phyloP scores from a whole-genome alignment of 2,329 filamentous ascomycete genomes.

The Monosporascus sp. region DNA sequence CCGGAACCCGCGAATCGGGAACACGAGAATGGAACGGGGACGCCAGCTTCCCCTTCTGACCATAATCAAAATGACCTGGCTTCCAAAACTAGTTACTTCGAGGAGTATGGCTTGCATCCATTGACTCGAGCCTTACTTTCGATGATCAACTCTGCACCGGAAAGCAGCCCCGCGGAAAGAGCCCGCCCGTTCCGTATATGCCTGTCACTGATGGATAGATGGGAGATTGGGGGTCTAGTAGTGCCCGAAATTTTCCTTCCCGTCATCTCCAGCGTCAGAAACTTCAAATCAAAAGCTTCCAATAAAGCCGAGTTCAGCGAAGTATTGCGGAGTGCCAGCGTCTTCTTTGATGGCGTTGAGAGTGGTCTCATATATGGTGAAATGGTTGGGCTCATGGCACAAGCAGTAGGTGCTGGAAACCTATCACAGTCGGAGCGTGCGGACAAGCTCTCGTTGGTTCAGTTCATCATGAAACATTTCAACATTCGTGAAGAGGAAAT shows the following conservation, averaged over 20 bases:
- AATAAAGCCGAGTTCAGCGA: conserved; percentile 73
- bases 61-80: conserved; percentile 41
- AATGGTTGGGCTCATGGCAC: conserved; percentile 62
- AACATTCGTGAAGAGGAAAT: conserved; percentile 96
- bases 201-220: conserved; percentile 94
- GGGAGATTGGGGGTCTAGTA: conserved; percentile 90
- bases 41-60: conserved; percentile 36
- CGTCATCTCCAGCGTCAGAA: conserved; percentile 72
- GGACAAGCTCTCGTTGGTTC: conserved; percentile 66
- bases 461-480: conserved; percentile 82
- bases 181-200: conserved; percentile 87
- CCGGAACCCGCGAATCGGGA: conserved; percentile 57
- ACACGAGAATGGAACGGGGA: conserved; percentile 42
- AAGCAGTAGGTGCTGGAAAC: conserved; percentile 48
- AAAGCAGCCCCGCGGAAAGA: conserved; percentile 56
- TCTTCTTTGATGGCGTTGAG: conserved; percentile 97
- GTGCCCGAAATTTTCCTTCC: conserved; percentile 86
- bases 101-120: conserved; percentile 68
- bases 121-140: conserved; percentile 70
- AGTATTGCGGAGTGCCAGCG: conserved; percentile 85
- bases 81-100: conserved; percentile 75
- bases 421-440: conserved; percentile 43
- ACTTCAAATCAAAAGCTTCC: conserved; percentile 62
- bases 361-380: conserved; percentile 90
- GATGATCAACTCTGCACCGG: conserved; percentile 61